Percentiles rank a stretch among this genome's conserved stretches.
phyloP scores from a whole-genome alignment of 768 basidiomycete species.

The Mycena rebaudengoi region DNA sequence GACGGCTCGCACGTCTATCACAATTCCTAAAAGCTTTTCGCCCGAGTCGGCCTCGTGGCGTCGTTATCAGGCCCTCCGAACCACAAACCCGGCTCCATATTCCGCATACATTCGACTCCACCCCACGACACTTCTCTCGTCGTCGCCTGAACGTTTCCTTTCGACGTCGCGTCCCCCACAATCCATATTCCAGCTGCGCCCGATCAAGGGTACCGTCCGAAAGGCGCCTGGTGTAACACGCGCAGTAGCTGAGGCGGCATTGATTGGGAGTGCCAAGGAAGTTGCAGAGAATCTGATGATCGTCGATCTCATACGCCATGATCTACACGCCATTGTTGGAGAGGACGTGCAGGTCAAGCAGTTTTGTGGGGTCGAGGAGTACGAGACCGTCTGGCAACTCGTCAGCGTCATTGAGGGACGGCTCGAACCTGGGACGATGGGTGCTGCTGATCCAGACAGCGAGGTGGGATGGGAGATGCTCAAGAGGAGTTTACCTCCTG shows the following conservation, averaged over 20 bases:
- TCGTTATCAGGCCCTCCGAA: slow-evolving; percentile 75
- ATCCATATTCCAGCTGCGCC: slow-evolving; percentile 81
- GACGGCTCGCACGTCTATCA: slow-evolving; percentile 75
- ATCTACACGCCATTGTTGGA: slow-evolving; percentile 85
- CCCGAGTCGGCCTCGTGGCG: slow-evolving; percentile 68
- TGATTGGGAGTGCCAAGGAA: slow-evolving; percentile 82
- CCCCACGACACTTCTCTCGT: slow-evolving; percentile 81
- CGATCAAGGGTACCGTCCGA: slow-evolving; percentile 92
- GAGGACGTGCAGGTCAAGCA: slow-evolving; percentile 84
- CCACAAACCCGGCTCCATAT: slow-evolving; percentile 88
- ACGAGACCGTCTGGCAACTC: slow-evolving; percentile 94
- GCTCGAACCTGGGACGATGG: slow-evolving; percentile 42
- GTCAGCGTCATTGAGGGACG: slow-evolving; percentile 92
- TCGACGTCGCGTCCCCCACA: slow-evolving; percentile 75
- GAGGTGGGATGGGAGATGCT: slow-evolving; percentile 84
- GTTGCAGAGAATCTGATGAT: slow-evolving; percentile 99
- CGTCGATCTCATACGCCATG: slow-evolving; percentile 94
- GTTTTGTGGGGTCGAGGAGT: slow-evolving; percentile 90
- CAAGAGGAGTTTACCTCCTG: slow-evolving; percentile 84
- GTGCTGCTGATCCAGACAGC: slow-evolving; percentile 47
- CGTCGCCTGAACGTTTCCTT: slow-evolving; percentile 93
- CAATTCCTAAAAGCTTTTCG: slow-evolving; percentile 46
- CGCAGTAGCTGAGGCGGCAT: slow-evolving; percentile 67
- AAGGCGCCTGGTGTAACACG: slow-evolving; percentile 72
- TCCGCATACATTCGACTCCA: slow-evolving; percentile 82